A percentile compares a stretch with the other conserved stretches of the same genome.
Evolutionary conservation across 331 rosid species (phyloP).

Genomic region (Pyracantha coccinea): DNA sequence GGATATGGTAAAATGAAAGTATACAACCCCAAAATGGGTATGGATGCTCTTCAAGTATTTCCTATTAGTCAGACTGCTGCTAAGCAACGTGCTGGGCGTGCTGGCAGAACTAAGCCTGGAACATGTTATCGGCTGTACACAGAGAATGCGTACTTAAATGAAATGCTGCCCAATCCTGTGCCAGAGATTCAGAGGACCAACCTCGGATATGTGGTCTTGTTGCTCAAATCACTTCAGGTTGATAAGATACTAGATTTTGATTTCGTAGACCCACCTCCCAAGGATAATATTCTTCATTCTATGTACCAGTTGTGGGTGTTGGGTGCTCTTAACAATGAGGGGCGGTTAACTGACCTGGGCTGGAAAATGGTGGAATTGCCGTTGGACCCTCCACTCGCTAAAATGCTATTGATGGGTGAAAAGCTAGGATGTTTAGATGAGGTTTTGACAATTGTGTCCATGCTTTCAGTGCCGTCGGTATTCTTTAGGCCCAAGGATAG

Average conservation of each 20-base stretch:
- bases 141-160: conserved; percentile 77
- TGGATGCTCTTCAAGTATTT: conserved; percentile 98
- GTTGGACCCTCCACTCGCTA: conserved; percentile 93
- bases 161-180: conserved; percentile 80
- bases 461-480: conserved; percentile 97
- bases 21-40: conserved; percentile 94
- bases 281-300: conserved; percentile 91
- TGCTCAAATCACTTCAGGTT: conserved; percentile 94
- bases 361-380: conserved; percentile 99
- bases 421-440: conserved; percentile 75
- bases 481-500: conserved; percentile 93
- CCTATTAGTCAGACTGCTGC: conserved; percentile 98
- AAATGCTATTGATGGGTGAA: conserved; percentile 93
- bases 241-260: conserved; percentile 91
- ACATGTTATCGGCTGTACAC: conserved; percentile 86
- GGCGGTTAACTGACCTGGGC: conserved; percentile 74
- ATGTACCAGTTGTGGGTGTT: conserved; percentile 98
- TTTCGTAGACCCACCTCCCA: conserved; percentile 98
- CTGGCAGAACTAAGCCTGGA: conserved; percentile 98
- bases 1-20: conserved; percentile 99
- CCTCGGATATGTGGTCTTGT: conserved; percentile 81
- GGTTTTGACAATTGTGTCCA: conserved; percentile 85
- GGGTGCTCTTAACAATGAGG: conserved; percentile 95
- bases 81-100: conserved; percentile 94
- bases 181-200: conserved; percentile 98